These are phyloP conservation scores for Xerocomus brunneocitrinus DNA, from an alignment of 768 basidiomycete genomes.

Conservation along the genomic window DNA sequence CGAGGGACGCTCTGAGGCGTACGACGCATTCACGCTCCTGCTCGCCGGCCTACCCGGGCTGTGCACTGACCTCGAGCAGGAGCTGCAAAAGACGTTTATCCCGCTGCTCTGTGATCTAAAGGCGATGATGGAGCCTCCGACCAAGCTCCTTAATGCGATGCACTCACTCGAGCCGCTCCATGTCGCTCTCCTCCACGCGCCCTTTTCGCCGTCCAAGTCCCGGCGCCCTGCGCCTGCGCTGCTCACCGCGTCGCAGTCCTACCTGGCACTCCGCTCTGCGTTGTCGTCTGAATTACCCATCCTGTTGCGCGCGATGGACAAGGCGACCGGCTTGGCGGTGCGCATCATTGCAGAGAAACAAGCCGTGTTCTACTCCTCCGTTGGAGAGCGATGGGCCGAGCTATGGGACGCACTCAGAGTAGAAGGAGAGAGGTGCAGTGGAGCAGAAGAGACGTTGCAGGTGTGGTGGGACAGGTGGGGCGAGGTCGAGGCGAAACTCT, in stretches of 20 bases:
- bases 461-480: slow-evolving; percentile 70
- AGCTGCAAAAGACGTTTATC: slow-evolving; percentile 51
- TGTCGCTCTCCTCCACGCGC: slow-evolving; percentile 62
- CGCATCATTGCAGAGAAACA: slow-evolving; percentile 54
- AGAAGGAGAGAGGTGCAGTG: slow-evolving; percentile 65
- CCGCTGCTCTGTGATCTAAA: slow-evolving; percentile 55
- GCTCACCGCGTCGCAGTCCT: slow-evolving; percentile 69
- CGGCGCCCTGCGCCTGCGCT: slow-evolving; percentile 60
- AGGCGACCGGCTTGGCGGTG: slow-evolving; percentile 53
- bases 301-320: slow-evolving; percentile 54
- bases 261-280: slow-evolving; percentile 71
- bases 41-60: slow-evolving; percentile 53
- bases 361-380: slow-evolving; percentile 52
- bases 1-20: slow-evolving; percentile 50
- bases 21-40: slow-evolving; percentile 64
- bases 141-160: slow-evolving; percentile 67
- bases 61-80: slow-evolving; percentile 47
- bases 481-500: slow-evolving; percentile 54
- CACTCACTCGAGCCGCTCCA: slow-evolving; percentile 71
- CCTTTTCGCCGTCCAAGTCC: slow-evolving; percentile 50
- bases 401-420: slow-evolving; percentile 81
- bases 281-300: slow-evolving; percentile 66
- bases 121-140: slow-evolving; percentile 55
- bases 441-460: slow-evolving; percentile 60
- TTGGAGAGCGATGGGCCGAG: slow-evolving; percentile 66